phyloP scores from a whole-genome alignment of 176 grass and related monocot genomes.

The Carex cristatella region DNA sequence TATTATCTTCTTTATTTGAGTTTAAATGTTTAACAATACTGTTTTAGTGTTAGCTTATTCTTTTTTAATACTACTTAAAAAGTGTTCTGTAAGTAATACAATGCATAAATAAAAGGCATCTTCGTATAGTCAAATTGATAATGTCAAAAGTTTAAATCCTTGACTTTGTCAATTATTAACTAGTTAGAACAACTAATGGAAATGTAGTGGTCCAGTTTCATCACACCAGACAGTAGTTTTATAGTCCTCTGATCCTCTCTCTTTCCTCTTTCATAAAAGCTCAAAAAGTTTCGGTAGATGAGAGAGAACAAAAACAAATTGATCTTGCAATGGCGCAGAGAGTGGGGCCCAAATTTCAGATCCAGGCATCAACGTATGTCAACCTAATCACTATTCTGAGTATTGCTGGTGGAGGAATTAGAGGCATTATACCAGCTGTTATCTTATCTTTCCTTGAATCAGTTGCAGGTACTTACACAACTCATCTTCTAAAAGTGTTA shows the following conservation, averaged over 20 bases:
- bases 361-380: conserved; percentile 71
- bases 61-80: neutral
- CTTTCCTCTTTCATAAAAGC: neutral
- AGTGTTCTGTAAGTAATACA: neutral
- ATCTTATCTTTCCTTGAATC: conserved; percentile 71
- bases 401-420: conserved; percentile 79
- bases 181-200: neutral
- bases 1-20: neutral
- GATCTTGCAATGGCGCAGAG: conserved; percentile 36
- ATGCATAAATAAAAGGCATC: neutral
- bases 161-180: neutral
- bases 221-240: neutral
- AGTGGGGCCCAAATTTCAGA: conserved; percentile 29
- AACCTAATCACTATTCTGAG: conserved; percentile 72
- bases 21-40: neutral
- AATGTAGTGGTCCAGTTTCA: neutral
- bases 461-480: conserved; percentile 55
- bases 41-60: neutral
- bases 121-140: neutral
- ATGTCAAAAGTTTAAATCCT: neutral
- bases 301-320: neutral
- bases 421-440: conserved; percentile 79
- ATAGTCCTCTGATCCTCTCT: neutral
- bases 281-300: neutral
- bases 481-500: neutral